phyloP scores from a whole-genome alignment of 768 basidiomycete species.

The Kockovaella imperatae region DNA sequence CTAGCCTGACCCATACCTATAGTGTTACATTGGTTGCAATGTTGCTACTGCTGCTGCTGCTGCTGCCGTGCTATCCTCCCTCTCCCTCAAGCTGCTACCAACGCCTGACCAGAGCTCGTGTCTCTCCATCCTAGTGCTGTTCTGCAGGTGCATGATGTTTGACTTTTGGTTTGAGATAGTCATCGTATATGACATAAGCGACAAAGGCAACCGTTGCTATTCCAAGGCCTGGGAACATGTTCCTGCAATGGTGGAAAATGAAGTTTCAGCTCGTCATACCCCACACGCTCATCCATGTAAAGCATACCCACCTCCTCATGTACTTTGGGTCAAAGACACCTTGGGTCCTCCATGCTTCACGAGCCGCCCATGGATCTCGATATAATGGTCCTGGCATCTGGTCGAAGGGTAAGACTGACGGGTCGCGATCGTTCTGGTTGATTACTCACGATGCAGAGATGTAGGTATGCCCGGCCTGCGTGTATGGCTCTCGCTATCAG shows the following conservation, averaged over 20 bases:
- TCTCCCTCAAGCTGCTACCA: too few species aligned
- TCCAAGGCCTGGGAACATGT: constrained; percentile 88
- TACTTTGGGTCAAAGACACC: constrained; percentile 77
- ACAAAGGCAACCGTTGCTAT: constrained; percentile 88
- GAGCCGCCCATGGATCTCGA: constrained; percentile 89
- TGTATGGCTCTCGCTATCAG: too few species aligned
- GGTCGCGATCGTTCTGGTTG: too few species aligned
- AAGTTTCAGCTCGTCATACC: background rate
- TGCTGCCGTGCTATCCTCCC: too few species aligned
- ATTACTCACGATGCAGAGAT: too few species aligned
- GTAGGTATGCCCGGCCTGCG: too few species aligned
- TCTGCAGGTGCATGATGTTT: too few species aligned
- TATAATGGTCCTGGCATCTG: constrained; percentile 48
- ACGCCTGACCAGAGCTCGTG: too few species aligned
- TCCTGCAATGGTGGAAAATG: constrained; percentile 44
- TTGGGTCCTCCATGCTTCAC: constrained; percentile 84
- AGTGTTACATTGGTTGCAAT: too few species aligned
- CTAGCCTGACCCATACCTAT: too few species aligned
- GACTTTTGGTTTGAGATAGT: constrained; percentile 46
- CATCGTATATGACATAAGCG: constrained; percentile 79
- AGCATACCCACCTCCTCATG: constrained; percentile 57
- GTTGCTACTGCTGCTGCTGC: too few species aligned
- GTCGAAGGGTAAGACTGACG: background rate
- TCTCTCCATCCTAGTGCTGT: too few species aligned
- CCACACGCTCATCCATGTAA: background rate